Evolutionary conservation across 208 protist species (phyloP).

Genomic region (Willaertia magna): DNA sequence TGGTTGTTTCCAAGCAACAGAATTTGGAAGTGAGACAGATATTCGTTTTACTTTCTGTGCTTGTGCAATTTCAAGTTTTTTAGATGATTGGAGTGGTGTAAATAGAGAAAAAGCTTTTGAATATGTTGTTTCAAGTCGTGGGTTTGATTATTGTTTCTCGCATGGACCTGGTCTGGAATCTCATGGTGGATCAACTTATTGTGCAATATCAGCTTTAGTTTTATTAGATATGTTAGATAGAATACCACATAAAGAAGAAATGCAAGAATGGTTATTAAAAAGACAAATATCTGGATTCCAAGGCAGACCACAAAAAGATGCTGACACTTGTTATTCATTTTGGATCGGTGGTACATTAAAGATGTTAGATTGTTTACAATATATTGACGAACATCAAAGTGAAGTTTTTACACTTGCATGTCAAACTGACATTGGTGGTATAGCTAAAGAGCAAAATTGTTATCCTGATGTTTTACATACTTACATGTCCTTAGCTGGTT

Average conservation of each 20-base stretch:
- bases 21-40: slow-evolving; percentile 30
- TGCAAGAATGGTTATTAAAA: slow-evolving; percentile 18
- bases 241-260: neutral
- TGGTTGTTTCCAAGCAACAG: slow-evolving; percentile 23
- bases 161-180: slow-evolving; percentile 31
- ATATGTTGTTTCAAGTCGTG: slow-evolving; percentile 32
- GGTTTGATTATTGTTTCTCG: slow-evolving; percentile 42
- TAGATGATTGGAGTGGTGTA: slow-evolving; percentile 45
- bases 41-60: slow-evolving; percentile 53
- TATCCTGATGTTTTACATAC: slow-evolving; percentile 39
- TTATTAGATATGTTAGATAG: slow-evolving; percentile 34
- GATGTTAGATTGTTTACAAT: neutral
- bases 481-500: slow-evolving; percentile 33
- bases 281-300: slow-evolving; percentile 21
- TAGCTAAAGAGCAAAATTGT: neutral
- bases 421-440: slow-evolving; percentile 6
- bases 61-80: slow-evolving; percentile 32
- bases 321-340: slow-evolving; percentile 29
- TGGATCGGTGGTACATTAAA: slow-evolving; percentile 27
- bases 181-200: slow-evolving; percentile 51
- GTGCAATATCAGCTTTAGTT: slow-evolving; percentile 40
- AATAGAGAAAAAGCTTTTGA: slow-evolving; percentile 26
- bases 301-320: slow-evolving; percentile 20
- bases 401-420: neutral
- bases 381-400: neutral